phyloP scores from a whole-genome alignment of 805 yeast species.

The Candida argentea region DNA sequence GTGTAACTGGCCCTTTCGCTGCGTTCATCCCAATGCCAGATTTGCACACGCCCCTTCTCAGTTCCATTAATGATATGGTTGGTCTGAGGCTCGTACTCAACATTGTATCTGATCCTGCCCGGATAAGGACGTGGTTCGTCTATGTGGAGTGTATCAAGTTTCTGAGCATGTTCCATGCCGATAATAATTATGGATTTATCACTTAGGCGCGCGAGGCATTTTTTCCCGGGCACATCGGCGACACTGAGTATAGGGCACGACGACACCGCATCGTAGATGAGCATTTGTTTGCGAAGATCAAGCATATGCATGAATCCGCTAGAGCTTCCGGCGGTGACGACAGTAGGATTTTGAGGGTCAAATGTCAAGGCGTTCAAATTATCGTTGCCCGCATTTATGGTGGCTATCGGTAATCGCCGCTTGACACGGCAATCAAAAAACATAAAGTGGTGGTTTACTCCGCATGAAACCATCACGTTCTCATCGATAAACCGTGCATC shows the following conservation, averaged over 20 bases:
- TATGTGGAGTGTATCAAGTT: too few relatives aligned
- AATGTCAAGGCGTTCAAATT: slow-evolving; percentile 14
- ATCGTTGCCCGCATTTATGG: slow-evolving; percentile 13
- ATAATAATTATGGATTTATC: neutral
- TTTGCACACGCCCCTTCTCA: slow-evolving; percentile 9
- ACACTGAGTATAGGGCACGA: slow-evolving; percentile 2
- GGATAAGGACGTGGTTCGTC: too few relatives aligned
- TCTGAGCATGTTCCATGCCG: neutral
- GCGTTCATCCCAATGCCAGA: slow-evolving; percentile 7
- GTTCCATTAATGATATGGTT: slow-evolving; percentile 10
- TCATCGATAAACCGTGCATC: slow-evolving; percentile 12
- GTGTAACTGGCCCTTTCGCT: neutral
- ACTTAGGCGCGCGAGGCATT: too few relatives aligned
- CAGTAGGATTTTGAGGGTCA: slow-evolving; percentile 2
- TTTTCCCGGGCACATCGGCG: too few relatives aligned
- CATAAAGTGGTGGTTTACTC: slow-evolving; percentile 13
- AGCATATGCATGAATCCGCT: slow-evolving; percentile 13
- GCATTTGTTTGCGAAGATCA: slow-evolving; percentile 12
- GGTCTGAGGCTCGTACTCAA: too few relatives aligned
- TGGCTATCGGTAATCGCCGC: slow-evolving; percentile 6
- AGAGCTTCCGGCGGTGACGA: slow-evolving; percentile 11
- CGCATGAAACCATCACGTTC: slow-evolving; percentile 15
- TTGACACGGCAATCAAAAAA: slow-evolving; percentile 14
- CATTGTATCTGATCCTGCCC: too few relatives aligned
- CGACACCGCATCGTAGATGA: slow-evolving; percentile 3